These are phyloP conservation scores for Coemansia sp. DNA, from an alignment of 192 early-diverging fungal species.

Conservation along the genomic window DNA sequence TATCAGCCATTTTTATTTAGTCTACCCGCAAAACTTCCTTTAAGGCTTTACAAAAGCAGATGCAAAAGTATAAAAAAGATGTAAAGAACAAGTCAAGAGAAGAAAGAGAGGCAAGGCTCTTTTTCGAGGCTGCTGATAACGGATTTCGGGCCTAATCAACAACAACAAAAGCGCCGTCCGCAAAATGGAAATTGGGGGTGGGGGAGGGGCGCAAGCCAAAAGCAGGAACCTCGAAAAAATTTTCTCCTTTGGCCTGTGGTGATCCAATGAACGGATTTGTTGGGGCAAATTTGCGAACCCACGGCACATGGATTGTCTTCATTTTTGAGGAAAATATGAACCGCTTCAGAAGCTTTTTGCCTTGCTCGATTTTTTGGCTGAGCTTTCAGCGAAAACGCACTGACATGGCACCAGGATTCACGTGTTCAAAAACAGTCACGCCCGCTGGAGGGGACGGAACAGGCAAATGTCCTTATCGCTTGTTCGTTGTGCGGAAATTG, in stretches of 20 bases:
- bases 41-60: constrained; percentile 5
- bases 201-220: neutral
- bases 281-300: neutral
- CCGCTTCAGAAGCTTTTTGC: too few relatives aligned
- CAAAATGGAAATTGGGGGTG: neutral
- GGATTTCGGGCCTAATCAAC: neutral
- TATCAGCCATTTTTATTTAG: constrained; percentile 38
- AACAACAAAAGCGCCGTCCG: neutral
- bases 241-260: neutral
- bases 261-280: neutral
- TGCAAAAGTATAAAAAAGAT: neutral
- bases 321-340: neutral
- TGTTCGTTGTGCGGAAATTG: too few relatives aligned
- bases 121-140: constrained; percentile 6
- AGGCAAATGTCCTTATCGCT: neutral
- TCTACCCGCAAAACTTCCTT: constrained; percentile 15
- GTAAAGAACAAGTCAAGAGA: constrained; percentile 3
- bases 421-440: constrained; percentile 2
- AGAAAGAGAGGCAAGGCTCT: neutral
- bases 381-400: too few relatives aligned
- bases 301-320: neutral
- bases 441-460: neutral
- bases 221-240: neutral
- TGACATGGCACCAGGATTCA: neutral
- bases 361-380: too few relatives aligned